Evolutionary conservation across 306 rosid species (phyloP).

Genomic region (Urtica urens): DNA sequence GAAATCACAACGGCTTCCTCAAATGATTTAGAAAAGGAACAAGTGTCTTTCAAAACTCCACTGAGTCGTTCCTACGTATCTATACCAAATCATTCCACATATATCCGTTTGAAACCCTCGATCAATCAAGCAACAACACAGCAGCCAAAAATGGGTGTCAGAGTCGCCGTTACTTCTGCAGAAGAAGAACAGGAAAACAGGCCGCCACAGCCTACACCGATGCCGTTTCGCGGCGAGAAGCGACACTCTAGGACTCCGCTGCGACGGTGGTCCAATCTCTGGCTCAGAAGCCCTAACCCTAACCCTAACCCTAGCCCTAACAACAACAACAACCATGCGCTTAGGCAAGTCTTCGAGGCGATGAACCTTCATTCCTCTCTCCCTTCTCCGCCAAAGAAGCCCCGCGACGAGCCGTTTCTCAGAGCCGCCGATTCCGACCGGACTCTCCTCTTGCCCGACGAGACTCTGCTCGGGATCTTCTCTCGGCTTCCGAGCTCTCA

Average conservation of each 20-base stretch:
- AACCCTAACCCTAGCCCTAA: neutral
- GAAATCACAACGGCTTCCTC: neutral
- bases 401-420: neutral
- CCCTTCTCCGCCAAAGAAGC: neutral
- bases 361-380: neutral
- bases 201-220: neutral
- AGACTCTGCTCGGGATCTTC: constrained; percentile 53
- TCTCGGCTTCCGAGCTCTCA: constrained; percentile 30
- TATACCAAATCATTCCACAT: neutral
- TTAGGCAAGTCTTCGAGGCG: neutral
- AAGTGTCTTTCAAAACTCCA: too few species aligned
- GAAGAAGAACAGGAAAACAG: neutral
- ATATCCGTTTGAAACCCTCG: neutral
- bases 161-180: neutral
- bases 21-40: neutral
- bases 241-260: neutral
- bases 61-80: too few species aligned
- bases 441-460: constrained; percentile 35
- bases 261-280: neutral
- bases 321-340: neutral
- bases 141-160: neutral
- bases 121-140: too few species aligned
- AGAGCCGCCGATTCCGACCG: neutral
- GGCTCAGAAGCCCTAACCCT: neutral
- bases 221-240: neutral